A percentile compares a stretch with the other conserved stretches of the same genome.
Conservation (phyloP, 202 grass and related monocot genomes). For the Brachypodium distachyon region DNA sequence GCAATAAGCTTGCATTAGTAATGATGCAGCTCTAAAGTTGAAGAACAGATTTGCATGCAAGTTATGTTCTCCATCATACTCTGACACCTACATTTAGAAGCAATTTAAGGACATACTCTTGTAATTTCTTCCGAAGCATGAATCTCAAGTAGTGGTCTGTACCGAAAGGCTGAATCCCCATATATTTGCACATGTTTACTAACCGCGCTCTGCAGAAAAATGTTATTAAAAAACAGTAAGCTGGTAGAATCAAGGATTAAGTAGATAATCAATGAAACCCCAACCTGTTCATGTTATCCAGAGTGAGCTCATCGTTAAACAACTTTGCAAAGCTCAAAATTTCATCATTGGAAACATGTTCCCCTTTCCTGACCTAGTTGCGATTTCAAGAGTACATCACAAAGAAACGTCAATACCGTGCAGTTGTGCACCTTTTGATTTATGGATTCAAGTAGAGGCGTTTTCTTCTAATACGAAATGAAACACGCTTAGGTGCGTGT, state of each 20-base stretch:
- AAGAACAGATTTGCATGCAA: background rate
- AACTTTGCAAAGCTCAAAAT: slow-evolving; percentile 95
- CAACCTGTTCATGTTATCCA: slow-evolving; percentile 95
- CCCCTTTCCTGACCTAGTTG: slow-evolving; percentile 89
- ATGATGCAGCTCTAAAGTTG: background rate
- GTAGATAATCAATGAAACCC: slow-evolving; percentile 1
- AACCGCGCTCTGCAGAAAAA: slow-evolving; percentile 63
- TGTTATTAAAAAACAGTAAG: slow-evolving; percentile 2
- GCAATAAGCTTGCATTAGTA: background rate
- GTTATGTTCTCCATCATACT: background rate
- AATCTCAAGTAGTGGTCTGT: slow-evolving; percentile 90
- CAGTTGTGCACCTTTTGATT: background rate
- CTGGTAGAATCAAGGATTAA: slow-evolving; percentile 1
- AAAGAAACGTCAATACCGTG: background rate
- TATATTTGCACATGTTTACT: slow-evolving; percentile 99
- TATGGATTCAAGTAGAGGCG: slow-evolving; percentile 4
- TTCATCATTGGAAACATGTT: slow-evolving; percentile 80
- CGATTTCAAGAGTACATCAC: slow-evolving; percentile 25
- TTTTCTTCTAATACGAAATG: no score
- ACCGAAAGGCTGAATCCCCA: slow-evolving; percentile 90
- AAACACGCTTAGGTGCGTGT: no score
- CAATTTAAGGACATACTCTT: slow-evolving; percentile 49
- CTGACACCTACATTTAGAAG: background rate
- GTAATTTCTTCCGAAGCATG: slow-evolving; percentile 91
- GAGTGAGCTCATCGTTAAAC: slow-evolving; percentile 94